Base-by-base conservation (phyloP, 352 stramenopile genomes). In the Sclerospora graminicola region DNA sequence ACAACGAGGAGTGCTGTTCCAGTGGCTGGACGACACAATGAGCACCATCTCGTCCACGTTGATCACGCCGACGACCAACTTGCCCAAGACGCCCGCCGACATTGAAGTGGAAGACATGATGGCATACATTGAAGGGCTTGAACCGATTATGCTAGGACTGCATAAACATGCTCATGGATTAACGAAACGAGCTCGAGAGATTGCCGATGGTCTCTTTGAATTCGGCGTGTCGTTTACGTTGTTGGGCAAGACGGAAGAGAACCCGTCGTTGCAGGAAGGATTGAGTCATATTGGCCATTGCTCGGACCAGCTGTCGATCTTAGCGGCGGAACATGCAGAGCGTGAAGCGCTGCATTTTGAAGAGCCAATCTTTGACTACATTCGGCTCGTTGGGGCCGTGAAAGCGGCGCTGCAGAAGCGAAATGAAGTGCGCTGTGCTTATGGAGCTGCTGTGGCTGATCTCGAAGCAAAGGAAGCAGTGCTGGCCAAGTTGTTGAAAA, bases 191-290 rank as follows among this genome's bases (percentile, higher is more conserved):
- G 87, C 84, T 1, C 78, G 94, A 4, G 93, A 98, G 71, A 96
- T 98, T 42, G 90, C 94, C 1, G 94, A 97, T 43, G 93, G 92
- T 11, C 59, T 98, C 1, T 98, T 97, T 57, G 94, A 98, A 63
- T 98, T 98, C 65, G 93, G 94, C 15, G 77, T 98, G 24, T 84
- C 94, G 24, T 97, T 98, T 57, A 96, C 95, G 53, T 63, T 97
- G 28, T 57, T 98, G 6, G 92, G 90, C 18, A 96, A 98, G 46
- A 89, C 85, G 0, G 80, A 94, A 50, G 94, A 98, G 43, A 94
- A 90, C 23, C 72, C 84, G 50, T 91, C 79, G 35, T 58, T 98
- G 23, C 91, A 96, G 34, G 76, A 90, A 54, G 94, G 87, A 13
- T 60, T 98, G 20, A 76, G 74, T 33, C 73, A 97, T 37, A 87